Base-by-base conservation (phyloP, 306 rosid species). In the Hylodesmum podocarpum region DNA sequence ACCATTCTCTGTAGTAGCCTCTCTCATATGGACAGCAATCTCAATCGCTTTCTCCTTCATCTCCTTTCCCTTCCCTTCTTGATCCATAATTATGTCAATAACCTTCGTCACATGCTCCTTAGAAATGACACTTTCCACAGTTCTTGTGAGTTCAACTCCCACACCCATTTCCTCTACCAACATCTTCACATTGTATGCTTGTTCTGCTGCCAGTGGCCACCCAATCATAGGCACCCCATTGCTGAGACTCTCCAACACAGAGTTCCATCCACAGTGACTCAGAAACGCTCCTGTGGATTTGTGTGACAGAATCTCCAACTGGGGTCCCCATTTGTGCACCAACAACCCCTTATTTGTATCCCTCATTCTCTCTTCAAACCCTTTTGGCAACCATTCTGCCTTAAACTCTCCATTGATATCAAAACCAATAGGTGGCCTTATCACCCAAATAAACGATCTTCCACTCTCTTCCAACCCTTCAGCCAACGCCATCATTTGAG, bases 191-290 rank as follows among this genome's bases (percentile, higher is more conserved):
- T 91, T 94, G 55, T 81, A 88, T 3, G 82, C 79, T 21, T 93
- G 98, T 65, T 93, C 98, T 6, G 94, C 92, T 5, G 85, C 98
- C 15, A 94, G 63, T 16, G 98, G 94, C 97, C 92, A 91, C 43
- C 91, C 91, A 12, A 91, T 84, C 0, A 93, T 75, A 0, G 97
- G 96, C n/a, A 91, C 93, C 0, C 98, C 98, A 12, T 78, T 21
- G 69, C 91, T 76, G 8, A 93, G 84, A 33, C 97, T 90, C 78
- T 91, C 98, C 87, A 88, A 37, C 66, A 89, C 84, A 4, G 97
- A 93, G 49, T 91, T 93, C 97, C 97, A 91, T 5, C 97, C 97
- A 59, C 98, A 93, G n/a, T 93, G 97, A 58, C 97, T 88, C 18
- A 93, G 59, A 77, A 93, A 91, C 1, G 81, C 96, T 1, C 94